Base-by-base conservation (phyloP, 2,329 filamentous ascomycete genomes). In the Gnomoniopsis smithogilvyi region DNA sequence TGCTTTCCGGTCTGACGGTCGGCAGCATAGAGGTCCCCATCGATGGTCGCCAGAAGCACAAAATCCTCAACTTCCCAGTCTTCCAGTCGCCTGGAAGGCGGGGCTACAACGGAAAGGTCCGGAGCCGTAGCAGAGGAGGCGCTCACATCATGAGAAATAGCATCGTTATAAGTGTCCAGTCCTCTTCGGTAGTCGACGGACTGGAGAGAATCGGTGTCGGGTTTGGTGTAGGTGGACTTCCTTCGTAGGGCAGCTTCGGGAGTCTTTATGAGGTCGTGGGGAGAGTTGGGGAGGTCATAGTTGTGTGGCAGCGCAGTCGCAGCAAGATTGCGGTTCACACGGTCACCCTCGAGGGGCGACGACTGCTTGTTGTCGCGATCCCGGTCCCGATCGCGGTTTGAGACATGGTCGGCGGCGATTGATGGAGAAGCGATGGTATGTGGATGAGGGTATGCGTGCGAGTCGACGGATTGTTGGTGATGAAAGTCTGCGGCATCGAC, bases 31-130 rank as follows among this genome's bases (percentile, higher is more conserved):
- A 98, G 86, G 73, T 92, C 91, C 82, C 95, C 95, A 82, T 98
- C 93, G 86, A 98, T 91, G 85, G 95, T 98, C 91, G 95, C 94
- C 90, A 99, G 83, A 82, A 99, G 91, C 80, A 98, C 91, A 85
- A 97, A 96, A 82, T 98, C 93, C 91, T 98, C 94, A 79, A 97
- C 93, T 90, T 97, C 92, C 94, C 94, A 98, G 80, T 97, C 94
- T 85, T 93, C 89, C 85, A 98, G 83, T 83, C 89, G 96, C 87
- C 94, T 93, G 93, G 92, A 94, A 89, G 85, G 76, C 86, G 90
- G 91, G 91, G 92, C 93, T 96, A 91, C 85, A 83, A 97, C 93
- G 90, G 92, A 85, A 81, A 85, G 79, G 80, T 89, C 93, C 91
- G 92, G 92, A 96, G 94, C 93, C 84, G 93, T 89, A 90, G 92